Evolutionary conservation across 2,329 filamentous ascomycete genomes (phyloP), one percentile per base, ranked within the genome.

Genomic region (Neoascochyta sp.): DNA sequence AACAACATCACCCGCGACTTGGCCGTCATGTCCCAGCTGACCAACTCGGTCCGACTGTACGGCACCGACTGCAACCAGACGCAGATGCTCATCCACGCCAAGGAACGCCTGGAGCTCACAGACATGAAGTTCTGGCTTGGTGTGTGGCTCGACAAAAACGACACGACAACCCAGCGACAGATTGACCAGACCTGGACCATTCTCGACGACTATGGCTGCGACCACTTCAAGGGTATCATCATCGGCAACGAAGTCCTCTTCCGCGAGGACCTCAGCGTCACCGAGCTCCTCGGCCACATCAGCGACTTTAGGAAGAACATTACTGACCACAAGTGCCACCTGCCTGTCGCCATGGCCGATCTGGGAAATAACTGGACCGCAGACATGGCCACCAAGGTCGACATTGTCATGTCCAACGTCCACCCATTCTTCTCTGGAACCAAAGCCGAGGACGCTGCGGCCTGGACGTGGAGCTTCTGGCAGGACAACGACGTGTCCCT

Each of bases 61-160:
- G 90, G 90, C 27, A 96, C 87, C 9, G 90, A 96, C 66, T 96
- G 90, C 73, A 95, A 95, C 64, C 90, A 96, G 65, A 96, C 90
- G 0, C 78, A 95, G 62, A 92, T 96, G 84, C 78, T 93, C 1
- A 69, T 96, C 7, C 81, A 92, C 50, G 81, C 89, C 12, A 82
- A 96, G 48, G 72, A 85, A 34, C 74, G 74, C 28, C 73, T 96
- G 9, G 72, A 82, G 29, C 67, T 95, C 48, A 74, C 83, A 32
- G 72, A 76, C 34, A 79, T 94, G 69, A 94, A 93, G 62, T 71
- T 96, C 41, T 96, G 90, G 90, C 70, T 96, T 24, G 90, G 90
- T 10, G 89, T 96, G 3, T 95, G 89, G 86, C 82, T 94, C 41
- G 88, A 92, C 56, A 74, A 69, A 33, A 94, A 95, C 62, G 62